Evolutionary conservation across 179 eudicot genomes (phyloP).

Genomic region (Camellia oleifera): DNA sequence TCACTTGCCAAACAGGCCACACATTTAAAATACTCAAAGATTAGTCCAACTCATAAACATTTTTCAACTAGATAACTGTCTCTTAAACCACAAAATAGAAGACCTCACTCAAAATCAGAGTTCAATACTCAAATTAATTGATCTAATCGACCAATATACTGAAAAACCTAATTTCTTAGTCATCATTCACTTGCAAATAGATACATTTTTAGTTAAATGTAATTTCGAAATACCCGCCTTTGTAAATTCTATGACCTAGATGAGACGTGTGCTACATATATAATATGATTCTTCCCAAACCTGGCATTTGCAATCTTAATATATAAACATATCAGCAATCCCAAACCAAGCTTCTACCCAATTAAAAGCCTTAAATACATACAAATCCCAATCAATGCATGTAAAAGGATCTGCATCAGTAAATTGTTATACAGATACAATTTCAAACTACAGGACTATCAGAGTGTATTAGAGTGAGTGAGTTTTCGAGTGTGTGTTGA

Average conservation of each 20-base stretch:
- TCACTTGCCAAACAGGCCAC: background rate
- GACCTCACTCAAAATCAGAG: background rate
- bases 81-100: background rate
- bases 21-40: background rate
- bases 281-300: background rate
- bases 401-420: background rate
- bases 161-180: background rate
- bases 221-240: background rate
- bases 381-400: background rate
- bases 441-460: background rate
- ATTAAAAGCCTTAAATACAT: background rate
- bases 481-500: too few species aligned
- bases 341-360: background rate
- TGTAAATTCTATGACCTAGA: background rate
- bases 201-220: background rate
- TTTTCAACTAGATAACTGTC: background rate
- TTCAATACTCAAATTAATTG: too few species aligned
- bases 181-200: background rate
- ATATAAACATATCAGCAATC: background rate
- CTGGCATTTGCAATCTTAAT: background rate
- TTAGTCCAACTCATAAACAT: background rate
- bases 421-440: background rate
- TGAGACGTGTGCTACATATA: background rate
- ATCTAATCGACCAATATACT: background rate
- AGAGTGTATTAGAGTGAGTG: too few species aligned